These are phyloP conservation scores for Nepenthes gracilis DNA, from an alignment of 148 eudicot genomes.

Conservation along the genomic window DNA sequence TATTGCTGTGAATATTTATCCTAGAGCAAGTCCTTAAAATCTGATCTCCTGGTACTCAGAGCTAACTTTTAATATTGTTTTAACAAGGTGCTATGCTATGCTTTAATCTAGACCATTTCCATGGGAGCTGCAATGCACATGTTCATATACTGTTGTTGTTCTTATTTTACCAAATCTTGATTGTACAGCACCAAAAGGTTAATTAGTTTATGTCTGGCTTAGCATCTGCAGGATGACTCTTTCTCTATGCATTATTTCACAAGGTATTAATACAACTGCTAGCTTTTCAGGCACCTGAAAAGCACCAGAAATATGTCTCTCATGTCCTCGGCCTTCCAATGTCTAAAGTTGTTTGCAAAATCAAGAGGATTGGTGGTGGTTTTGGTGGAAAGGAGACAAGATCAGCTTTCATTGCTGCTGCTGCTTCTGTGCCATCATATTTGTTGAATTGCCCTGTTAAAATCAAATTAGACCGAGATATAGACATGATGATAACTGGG, in stretches of 20 bases:
- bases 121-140: too few relatives aligned
- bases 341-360: slow-evolving; percentile 97
- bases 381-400: slow-evolving; percentile 99
- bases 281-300: slow-evolving; percentile 74
- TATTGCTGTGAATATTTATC: too few relatives aligned
- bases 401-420: slow-evolving; percentile 82
- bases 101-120: neutral
- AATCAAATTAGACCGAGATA: slow-evolving; percentile 78
- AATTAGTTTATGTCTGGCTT: too few relatives aligned
- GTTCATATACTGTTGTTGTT: too few relatives aligned
- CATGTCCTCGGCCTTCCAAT: slow-evolving; percentile 95
- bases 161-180: too few relatives aligned
- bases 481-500: slow-evolving; percentile 91
- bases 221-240: too few relatives aligned
- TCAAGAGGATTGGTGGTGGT: slow-evolving; percentile 93
- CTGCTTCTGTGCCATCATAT: slow-evolving; percentile 78
- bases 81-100: neutral
- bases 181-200: too few relatives aligned
- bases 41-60: too few relatives aligned
- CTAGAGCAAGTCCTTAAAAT: too few relatives aligned
- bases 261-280: neutral
- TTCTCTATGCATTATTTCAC: too few relatives aligned
- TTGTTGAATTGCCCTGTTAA: slow-evolving; percentile 75
- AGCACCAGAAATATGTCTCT: slow-evolving; percentile 91
- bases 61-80: too few relatives aligned